Percentiles rank a stretch among this genome's conserved stretches.
These are phyloP conservation scores for Barbatosphaeria neglecta DNA, from an alignment of 495 filamentous ascomycete species.

Conservation along the genomic window DNA sequence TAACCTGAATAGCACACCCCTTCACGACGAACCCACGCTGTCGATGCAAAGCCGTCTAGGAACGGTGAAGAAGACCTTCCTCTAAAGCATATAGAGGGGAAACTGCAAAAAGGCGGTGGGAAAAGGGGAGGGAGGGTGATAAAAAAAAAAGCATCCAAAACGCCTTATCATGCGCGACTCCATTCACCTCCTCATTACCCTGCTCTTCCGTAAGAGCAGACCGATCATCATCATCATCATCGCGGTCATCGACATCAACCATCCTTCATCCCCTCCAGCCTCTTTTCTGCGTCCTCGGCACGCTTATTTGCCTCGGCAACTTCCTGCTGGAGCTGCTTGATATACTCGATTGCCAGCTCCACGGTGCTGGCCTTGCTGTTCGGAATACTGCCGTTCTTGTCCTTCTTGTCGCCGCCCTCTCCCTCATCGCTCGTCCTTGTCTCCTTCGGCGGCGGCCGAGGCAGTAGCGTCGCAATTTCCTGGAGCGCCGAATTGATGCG, in stretches of 20 bases:
- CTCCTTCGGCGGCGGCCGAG: constrained; percentile 30
- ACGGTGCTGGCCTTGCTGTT: constrained; percentile 95
- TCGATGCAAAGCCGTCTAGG: background rate
- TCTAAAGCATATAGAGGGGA: background rate
- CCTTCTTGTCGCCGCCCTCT: constrained; percentile 28
- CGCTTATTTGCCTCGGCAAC: constrained; percentile 53
- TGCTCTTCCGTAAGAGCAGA: too few species aligned
- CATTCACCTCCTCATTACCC: background rate
- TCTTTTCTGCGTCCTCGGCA: constrained; percentile 52
- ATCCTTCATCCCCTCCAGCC: constrained; percentile 26
- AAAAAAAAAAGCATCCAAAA: background rate
- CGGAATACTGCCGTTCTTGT: constrained; percentile 27
- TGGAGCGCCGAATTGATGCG: constrained; percentile 89
- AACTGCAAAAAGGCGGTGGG: background rate
- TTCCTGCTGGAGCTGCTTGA: constrained; percentile 69
- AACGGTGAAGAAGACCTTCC: background rate
- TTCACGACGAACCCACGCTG: background rate
- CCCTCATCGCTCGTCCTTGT: constrained; percentile 25
- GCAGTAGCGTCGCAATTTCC: constrained; percentile 79
- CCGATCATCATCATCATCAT: too few species aligned
- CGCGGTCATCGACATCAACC: background rate
- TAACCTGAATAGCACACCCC: background rate
- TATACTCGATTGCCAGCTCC: constrained; percentile 91
- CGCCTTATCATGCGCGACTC: background rate
- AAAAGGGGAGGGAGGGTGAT: background rate